A percentile compares a stretch with the other conserved stretches of the same genome.
Conservation (phyloP, 2,329 filamentous ascomycete genomes). For the Exserohilum turcica region DNA sequence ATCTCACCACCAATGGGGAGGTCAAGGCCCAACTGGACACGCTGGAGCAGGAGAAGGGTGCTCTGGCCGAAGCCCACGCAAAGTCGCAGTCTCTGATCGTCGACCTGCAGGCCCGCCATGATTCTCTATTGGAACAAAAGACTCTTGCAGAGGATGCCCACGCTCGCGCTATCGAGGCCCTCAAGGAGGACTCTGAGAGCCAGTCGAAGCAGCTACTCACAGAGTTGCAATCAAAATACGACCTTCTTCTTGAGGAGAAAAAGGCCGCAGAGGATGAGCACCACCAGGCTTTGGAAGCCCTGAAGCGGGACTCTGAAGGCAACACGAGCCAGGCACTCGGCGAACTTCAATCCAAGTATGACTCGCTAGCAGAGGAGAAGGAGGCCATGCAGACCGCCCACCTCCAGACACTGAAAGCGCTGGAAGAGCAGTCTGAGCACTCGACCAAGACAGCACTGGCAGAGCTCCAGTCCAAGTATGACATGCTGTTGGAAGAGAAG, state of each 20-base stretch:
- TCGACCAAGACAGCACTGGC: conserved; percentile 3
- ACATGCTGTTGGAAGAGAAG: conserved; percentile 28
- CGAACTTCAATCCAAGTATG: conserved; percentile 19
- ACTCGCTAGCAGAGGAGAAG: conserved; percentile 35
- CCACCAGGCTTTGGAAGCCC: conserved; percentile 27
- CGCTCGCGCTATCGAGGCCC: conserved; percentile 31
- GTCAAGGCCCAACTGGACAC: conserved; percentile 20
- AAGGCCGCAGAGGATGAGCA: conserved; percentile 34
- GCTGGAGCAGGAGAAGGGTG: conserved; percentile 26
- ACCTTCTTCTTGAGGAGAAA: conserved; percentile 36
- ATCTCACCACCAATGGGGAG: conserved; percentile 16
- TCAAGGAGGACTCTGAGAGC: conserved; percentile 39
- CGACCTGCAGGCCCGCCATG: conserved; percentile 40
- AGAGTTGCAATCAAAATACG: conserved; percentile 38
- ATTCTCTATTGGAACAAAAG: conserved; percentile 38
- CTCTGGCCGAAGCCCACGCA: conserved; percentile 26
- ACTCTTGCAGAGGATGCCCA: conserved; percentile 39
- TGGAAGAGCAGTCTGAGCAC: conserved; percentile 10
- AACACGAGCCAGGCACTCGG: conserved; percentile 20
- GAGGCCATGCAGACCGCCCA: conserved; percentile 8
- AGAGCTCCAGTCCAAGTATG: conserved; percentile 23
- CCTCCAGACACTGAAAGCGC: conserved; percentile 2
- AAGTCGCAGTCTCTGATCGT: conserved; percentile 34
- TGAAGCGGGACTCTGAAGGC: conserved; percentile 35
- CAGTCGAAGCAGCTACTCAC: conserved; percentile 33